These are phyloP conservation scores for Candida jianshihensis DNA, from an alignment of 805 yeast species.

Conservation along the genomic window DNA sequence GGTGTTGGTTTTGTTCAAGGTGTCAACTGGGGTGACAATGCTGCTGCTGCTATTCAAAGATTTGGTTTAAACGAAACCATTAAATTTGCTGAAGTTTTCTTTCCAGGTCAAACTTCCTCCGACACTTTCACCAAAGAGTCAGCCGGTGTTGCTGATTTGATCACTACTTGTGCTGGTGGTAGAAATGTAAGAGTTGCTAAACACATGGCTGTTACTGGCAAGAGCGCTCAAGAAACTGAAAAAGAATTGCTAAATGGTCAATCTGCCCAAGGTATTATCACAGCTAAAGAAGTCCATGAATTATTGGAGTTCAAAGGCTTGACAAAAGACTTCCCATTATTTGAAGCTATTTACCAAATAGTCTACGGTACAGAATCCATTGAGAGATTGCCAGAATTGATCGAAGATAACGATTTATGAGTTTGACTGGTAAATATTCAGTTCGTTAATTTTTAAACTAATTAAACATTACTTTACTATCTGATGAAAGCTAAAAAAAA, in stretches of 20 bases:
- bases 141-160: slow-evolving; percentile 97
- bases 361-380: slow-evolving; percentile 70
- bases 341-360: slow-evolving; percentile 67
- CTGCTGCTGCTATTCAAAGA: slow-evolving; percentile 96
- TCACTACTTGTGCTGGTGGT: slow-evolving; percentile 97
- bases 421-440: neutral
- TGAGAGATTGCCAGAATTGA: slow-evolving; percentile 64
- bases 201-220: slow-evolving; percentile 75
- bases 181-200: slow-evolving; percentile 90
- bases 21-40: slow-evolving; percentile 98
- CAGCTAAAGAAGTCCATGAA: slow-evolving; percentile 87
- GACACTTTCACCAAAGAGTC: slow-evolving; percentile 87
- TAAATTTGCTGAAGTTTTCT: slow-evolving; percentile 76
- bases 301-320: slow-evolving; percentile 25
- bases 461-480: no score
- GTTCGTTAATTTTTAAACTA: neutral
- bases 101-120: slow-evolving; percentile 38
- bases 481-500: no score
- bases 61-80: slow-evolving; percentile 89
- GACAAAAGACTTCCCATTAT: slow-evolving; percentile 63
- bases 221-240: slow-evolving; percentile 76
- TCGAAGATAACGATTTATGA: slow-evolving; percentile 37
- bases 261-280: slow-evolving; percentile 92
- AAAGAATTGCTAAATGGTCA: slow-evolving; percentile 86
- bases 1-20: slow-evolving; percentile 98